Percentiles rank a stretch among this genome's conserved stretches.
phyloP scores from a whole-genome alignment of 257 asterid species.

The Jaltomata sinuosa region DNA sequence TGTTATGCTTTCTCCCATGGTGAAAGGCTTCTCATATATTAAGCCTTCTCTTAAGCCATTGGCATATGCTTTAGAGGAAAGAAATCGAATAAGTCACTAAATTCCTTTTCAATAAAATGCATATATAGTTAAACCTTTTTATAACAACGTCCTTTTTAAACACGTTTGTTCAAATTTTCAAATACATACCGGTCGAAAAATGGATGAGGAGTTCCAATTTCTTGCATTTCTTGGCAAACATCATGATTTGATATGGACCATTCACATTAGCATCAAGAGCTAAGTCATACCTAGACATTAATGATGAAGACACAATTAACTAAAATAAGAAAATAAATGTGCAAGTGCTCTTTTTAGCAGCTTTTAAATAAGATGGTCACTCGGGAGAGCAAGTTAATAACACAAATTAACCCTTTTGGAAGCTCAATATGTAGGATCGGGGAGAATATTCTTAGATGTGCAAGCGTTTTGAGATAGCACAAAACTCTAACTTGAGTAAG shows the following conservation, averaged over 20 bases:
- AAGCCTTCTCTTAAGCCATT: background rate
- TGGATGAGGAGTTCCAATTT: slow-evolving; percentile 35
- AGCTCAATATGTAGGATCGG: no score
- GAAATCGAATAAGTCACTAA: background rate
- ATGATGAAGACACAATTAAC: background rate
- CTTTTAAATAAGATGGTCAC: background rate
- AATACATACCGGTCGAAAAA: background rate
- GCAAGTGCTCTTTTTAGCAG: accelerated
- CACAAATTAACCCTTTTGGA: no score
- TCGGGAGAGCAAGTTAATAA: no score
- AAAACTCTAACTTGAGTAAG: no score
- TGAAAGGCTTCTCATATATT: background rate
- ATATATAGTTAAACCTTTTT: background rate
- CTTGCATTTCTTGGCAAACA: slow-evolving; percentile 44
- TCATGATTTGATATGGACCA: slow-evolving; percentile 8
- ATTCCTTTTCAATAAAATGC: background rate
- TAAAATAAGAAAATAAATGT: background rate
- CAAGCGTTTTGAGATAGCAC: no score
- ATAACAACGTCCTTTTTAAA: background rate
- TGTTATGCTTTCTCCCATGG: background rate
- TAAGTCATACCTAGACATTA: background rate
- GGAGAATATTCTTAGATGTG: no score
- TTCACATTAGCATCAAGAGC: slow-evolving; percentile 24
- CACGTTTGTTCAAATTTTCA: background rate
- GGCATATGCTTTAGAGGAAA: background rate